Base-by-base conservation (phyloP, 2,329 filamentous ascomycete genomes). In the Aspergillus novofumigatus region DNA sequence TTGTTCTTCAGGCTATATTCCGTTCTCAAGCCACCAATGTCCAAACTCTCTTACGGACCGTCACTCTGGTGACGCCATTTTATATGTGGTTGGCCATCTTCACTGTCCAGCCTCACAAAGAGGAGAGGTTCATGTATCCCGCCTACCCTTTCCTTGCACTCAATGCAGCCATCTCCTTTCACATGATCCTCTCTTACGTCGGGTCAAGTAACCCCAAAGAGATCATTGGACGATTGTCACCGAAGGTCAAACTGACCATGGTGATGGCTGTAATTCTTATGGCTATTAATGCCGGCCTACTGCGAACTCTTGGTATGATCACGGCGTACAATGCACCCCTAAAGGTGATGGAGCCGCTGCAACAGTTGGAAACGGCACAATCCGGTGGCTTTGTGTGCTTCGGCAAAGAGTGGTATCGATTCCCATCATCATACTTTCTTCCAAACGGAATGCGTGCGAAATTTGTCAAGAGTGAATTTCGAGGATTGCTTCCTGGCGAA, bases 61-160 rank as follows among this genome's bases (percentile, higher is more conserved):
- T 95, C 50, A 84, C 93, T 21, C 91, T 96, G 63, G 80, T 93
- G 54, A 77, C 85, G 0, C 94, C 94, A 0, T 96, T 97, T 74
- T 99, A 97, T 72, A 82, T 97, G 69, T 99, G 94, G 94, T 82
- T 99, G 28, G 84, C 77, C 3, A 94, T 97, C 60, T 97, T 99
- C 77, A 93, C 90, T 0, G 72, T 89, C 8, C 94, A 99, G 71
- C 91, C 94, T 17, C 94, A 99, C 77, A 99, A 99, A 69, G 94
- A 99, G 72, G 94, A 99, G 75, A 83, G 94, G 6, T 99, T 99
- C 78, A 97, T 99, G 92, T 99, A 96, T 68, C 94, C 94, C 0
- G 90, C 86, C 2, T 99, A 99, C 68, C 94, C 94, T 1, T 91
- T 93, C 61, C 80, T 99, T 41, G 89, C 90, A 0, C 80, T 99